Base-by-base conservation (phyloP, 1,139 yeast species). In the Pichia sp. region DNA sequence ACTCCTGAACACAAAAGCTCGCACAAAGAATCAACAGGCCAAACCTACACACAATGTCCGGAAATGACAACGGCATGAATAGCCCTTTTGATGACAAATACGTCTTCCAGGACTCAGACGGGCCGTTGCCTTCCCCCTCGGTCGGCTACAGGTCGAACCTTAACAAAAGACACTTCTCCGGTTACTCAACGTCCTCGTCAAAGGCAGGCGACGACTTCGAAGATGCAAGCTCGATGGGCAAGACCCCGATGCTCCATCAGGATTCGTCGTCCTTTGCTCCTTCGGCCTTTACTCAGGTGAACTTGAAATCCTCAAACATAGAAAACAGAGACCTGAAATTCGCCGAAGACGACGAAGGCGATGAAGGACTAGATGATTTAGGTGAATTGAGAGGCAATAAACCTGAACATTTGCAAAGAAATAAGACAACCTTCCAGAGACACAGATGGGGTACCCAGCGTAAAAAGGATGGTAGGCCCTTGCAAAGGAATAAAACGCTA, bases 381-480 rank as follows among this genome's bases (percentile, higher is more conserved):
- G 36, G 38, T 10, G 30, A 31, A n/a, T 15, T 31, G 23, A 46
- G 34, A 5, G 40, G 40, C 13, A 16, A 34, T 15, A 34, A 40
- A 13, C 32, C 40, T 36, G 41, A 52, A 15, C 36, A 43, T 15
- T 62, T 67, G 1, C 50, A 59, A 34, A 60, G 68, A 34, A 60
- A 61, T 42, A 63, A 58, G 34, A 62, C 70, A 13, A 70, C 73
- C 5, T 84, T 84, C 83, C 83, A 86, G 64, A 79, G 95, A 64
- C 80, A 84, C 63, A 78, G 97, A 71, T 87, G 96, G 96, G 97
- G 97, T 55, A 90, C 97, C 8, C 88, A 86, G 59, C 78, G 96
- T 62, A 82, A 84, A 64, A 84, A 83, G 59, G 79, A 82, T 60
- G 95, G 95, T n/a, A 75, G 79, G 50, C 58, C 60, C 4, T 73